These are phyloP conservation scores for Tylopilus sp. DNA, from an alignment of 768 basidiomycete species.

Conservation along the genomic window DNA sequence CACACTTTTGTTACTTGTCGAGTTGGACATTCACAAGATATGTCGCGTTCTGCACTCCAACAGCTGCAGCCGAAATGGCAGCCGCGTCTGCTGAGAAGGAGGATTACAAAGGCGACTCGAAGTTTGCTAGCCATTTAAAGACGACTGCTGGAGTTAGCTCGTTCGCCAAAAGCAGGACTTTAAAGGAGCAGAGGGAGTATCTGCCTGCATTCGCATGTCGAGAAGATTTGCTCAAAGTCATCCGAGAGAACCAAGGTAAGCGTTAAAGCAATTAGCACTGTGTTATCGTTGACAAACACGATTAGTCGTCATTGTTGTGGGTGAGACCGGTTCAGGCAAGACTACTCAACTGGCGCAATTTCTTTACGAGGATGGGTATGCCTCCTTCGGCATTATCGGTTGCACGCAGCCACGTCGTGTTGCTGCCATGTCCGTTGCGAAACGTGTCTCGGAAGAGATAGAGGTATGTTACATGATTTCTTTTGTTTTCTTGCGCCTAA, in stretches of 20 bases:
- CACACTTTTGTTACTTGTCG: conserved; percentile 33
- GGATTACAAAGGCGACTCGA: conserved; percentile 89
- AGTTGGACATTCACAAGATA: conserved; percentile 81
- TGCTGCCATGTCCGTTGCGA: conserved; percentile 99
- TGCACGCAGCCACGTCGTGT: conserved; percentile 99
- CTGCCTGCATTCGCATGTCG: conserved; percentile 96
- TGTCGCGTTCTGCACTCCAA: conserved; percentile 31
- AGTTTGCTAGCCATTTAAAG: conserved; percentile 95
- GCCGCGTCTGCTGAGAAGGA: conserved; percentile 53
- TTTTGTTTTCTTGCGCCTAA: conserved; percentile 2
- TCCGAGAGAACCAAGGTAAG: conserved; percentile 93
- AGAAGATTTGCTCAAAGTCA: conserved; percentile 82
- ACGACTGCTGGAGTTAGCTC: conserved; percentile 69
- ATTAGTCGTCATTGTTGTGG: conserved; percentile 88
- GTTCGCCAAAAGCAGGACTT: conserved; percentile 76
- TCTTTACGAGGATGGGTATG: conserved; percentile 96
- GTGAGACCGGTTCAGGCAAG: conserved; percentile 99
- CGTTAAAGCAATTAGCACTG: background rate
- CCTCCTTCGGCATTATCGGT: conserved; percentile 83
- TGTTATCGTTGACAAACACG: background rate
- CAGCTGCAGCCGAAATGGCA: conserved; percentile 53
- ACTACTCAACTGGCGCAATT: conserved; percentile 96
- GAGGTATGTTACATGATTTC: conserved; percentile 41
- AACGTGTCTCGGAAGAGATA: conserved; percentile 99
- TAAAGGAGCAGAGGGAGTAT: conserved; percentile 96